Conservation (phyloP, 345 rosid genomes). For the Hibiscus syriacus region DNA sequence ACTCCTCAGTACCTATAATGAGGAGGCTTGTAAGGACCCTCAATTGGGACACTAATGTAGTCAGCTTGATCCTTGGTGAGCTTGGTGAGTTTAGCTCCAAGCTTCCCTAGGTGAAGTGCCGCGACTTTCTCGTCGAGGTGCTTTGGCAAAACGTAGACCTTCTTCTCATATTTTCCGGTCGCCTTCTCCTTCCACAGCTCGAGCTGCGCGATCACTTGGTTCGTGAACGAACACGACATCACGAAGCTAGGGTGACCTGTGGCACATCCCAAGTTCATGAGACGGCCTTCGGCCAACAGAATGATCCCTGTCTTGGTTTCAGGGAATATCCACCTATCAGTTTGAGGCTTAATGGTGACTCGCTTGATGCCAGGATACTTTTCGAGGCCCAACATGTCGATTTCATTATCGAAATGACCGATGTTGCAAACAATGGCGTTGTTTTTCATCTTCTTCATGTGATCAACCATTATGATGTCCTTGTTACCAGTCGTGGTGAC, state of each 20-base stretch:
- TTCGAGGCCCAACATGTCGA: slow-evolving; percentile 83
- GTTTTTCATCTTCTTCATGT: slow-evolving; percentile 98
- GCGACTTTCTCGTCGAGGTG: slow-evolving; percentile 98
- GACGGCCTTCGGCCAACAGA: slow-evolving; percentile 82
- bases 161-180: slow-evolving; percentile 81
- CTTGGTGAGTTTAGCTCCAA: slow-evolving; percentile 66
- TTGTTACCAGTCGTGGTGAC: slow-evolving; percentile 95
- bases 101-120: slow-evolving; percentile 68
- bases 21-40: slow-evolving; percentile 97
- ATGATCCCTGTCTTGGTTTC: slow-evolving; percentile 74
- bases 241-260: slow-evolving; percentile 98
- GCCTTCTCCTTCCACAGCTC: slow-evolving; percentile 86
- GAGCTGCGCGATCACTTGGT: slow-evolving; percentile 96
- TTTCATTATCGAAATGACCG: slow-evolving; percentile 90
- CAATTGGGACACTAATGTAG: slow-evolving; percentile 71
- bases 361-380: slow-evolving; percentile 73
- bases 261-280: slow-evolving; percentile 96
- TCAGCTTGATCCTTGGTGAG: slow-evolving; percentile 79
- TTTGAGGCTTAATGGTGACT: slow-evolving; percentile 93
- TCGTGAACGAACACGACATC: slow-evolving; percentile 98
- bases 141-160: slow-evolving; percentile 50
- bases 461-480: slow-evolving; percentile 78
- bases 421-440: slow-evolving; percentile 96
- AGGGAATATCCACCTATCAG: slow-evolving; percentile 95
- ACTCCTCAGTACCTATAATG: slow-evolving; percentile 77